Base-by-base conservation (phyloP, 306 rosid genomes). In the Senna tora region DNA sequence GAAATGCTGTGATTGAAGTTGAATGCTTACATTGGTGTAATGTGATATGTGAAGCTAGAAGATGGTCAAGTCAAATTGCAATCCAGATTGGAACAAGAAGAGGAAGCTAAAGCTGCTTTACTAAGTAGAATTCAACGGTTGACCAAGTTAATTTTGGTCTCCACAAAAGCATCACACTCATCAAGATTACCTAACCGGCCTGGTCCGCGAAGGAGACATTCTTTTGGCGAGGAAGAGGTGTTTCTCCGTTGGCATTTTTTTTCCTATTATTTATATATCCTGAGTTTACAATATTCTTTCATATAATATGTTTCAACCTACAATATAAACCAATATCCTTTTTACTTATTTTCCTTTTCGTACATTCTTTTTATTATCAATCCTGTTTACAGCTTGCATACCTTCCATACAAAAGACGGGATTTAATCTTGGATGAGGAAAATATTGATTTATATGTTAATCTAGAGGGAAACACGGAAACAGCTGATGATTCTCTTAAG, bases 81-180 rank as follows among this genome's bases (percentile, higher is more conserved):
- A 60, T 91, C 97, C 69, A 84, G 96, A 83, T 77, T 95, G 93
- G 99, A 95, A 85, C 89, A 95, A 87, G 99, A 95, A 75, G 99
- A 95, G 86, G 96, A 95, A 10, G 97, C 97, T 38, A 95, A 89
- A 83, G 96, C 96, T 79, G 99, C 99, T 79, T 85, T 95, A 65
- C 56, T 95, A 75, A 90, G 97, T 61, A 87, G 97, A 92, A 95
- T 95, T 79, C 99, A 95, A 74, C 86, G 97, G 76, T 78, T 95
- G 83, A 95, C 99, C 20, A 95, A 95, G 83, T 85, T 95, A 84
- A 95, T 95, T 83, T 84, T 95, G 88, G 99, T 95, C 79, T 95
- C 99, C 64, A 83, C 99, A 43, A 95, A 92, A 69, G 75, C 90
- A 49, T 75, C 97, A 17, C 90, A 82, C 9, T 69, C 96, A 46